These are phyloP conservation scores for Tricholoma saponaceum DNA, from an alignment of 768 basidiomycete genomes.

Conservation along the genomic window DNA sequence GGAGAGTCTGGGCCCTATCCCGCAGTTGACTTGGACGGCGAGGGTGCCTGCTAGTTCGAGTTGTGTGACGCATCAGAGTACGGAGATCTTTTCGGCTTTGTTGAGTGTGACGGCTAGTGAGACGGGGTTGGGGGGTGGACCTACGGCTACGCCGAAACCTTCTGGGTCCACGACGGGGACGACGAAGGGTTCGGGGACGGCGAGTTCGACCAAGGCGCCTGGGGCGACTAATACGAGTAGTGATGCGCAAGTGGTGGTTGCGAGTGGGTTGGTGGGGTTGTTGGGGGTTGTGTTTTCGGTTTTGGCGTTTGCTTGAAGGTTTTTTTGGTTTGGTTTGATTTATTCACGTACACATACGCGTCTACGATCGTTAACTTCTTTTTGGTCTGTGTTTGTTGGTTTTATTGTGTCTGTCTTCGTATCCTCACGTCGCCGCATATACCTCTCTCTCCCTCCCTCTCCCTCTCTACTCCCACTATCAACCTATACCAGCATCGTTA, in stretches of 20 bases:
- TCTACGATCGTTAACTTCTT: no score
- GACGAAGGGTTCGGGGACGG: slow-evolving; percentile 2
- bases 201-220: not conserved
- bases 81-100: slow-evolving; percentile 26
- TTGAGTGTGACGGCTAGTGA: slow-evolving; percentile 11
- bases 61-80: slow-evolving; percentile 28
- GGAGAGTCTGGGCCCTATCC: slow-evolving; percentile 32
- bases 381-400: no score
- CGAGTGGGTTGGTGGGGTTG: slow-evolving; percentile 10
- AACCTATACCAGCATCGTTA: no score
- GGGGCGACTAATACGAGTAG: slow-evolving; percentile 10
- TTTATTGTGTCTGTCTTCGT: no score
- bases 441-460: no score
- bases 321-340: no score
- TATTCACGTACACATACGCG: no score
- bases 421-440: no score
- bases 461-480: no score
- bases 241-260: slow-evolving; percentile 9
- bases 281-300: slow-evolving; percentile 18
- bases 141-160: not conserved
- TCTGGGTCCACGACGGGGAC: not conserved
- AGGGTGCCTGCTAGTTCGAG: slow-evolving; percentile 33
- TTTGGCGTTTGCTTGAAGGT: slow-evolving; percentile 14
- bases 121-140: not conserved
- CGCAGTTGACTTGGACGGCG: slow-evolving; percentile 34